Conservation (phyloP, 1,284 basidiomycete species). For the Ganoderma lucidum region DNA sequence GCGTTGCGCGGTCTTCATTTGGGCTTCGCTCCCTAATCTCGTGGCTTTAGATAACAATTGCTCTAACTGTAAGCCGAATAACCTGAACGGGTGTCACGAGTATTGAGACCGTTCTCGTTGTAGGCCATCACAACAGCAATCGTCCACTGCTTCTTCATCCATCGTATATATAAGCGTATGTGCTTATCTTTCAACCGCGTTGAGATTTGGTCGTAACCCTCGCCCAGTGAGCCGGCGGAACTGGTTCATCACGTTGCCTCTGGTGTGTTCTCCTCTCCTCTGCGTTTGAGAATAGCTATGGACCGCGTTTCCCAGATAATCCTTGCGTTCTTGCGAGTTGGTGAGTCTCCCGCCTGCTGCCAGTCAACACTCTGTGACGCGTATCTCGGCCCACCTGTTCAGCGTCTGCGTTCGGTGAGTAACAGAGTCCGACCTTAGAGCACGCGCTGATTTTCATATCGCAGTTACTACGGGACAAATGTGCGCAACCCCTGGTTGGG, state of each 20-base stretch:
- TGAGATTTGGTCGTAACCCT: neutral
- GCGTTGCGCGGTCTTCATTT: neutral
- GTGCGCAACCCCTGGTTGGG: constrained; percentile 8
- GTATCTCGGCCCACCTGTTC: neutral
- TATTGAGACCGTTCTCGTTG: neutral
- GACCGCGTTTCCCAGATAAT: constrained; percentile 7
- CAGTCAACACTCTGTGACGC: neutral
- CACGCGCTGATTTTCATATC: neutral
- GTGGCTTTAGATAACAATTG: constrained; percentile 10
- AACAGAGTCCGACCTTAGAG: too few relatives aligned
- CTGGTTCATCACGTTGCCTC: constrained; percentile 22
- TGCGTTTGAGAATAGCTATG: neutral
- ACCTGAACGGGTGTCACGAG: neutral
- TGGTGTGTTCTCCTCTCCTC: constrained; percentile 13
- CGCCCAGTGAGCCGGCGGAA: constrained; percentile 27
- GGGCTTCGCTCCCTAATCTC: too few relatives aligned
- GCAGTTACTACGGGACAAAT: constrained; percentile 27
- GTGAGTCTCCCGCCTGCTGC: constrained; percentile 12
- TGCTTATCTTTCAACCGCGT: neutral
- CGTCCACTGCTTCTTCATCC: constrained; percentile 32
- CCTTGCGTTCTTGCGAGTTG: constrained; percentile 25
- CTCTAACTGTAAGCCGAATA: constrained; percentile 25
- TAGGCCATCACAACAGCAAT: constrained; percentile 30
- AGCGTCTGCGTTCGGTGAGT: constrained; percentile 29
- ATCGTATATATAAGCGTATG: constrained; percentile 23